Evolutionary conservation across 2,329 filamentous ascomycete species (phyloP), one percentile per base, ranked within the genome.

Genomic region (Tolypocladium inflatum): DNA sequence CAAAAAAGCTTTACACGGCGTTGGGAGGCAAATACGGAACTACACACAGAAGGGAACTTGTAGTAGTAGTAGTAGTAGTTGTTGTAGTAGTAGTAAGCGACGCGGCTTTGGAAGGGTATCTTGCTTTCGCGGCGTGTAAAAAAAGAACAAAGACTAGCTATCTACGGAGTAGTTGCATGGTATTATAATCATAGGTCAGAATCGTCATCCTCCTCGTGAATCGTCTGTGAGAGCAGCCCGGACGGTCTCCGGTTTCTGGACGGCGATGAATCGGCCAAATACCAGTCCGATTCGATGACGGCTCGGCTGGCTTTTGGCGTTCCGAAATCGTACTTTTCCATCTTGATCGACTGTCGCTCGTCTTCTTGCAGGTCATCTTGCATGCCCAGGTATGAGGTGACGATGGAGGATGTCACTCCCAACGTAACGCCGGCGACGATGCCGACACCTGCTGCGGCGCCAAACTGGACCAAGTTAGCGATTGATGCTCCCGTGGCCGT

Each of bases 171-270:
- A 13, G 30, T 33, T 15, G 48, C 17, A 19, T 21, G 19, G 30
- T 35, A 13, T 51, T 39, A 35, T 45, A 42, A 19, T 64, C 55
- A 69, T 52, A 64, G 56, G 45, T 79, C 80, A 26, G 79, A 83
- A 67, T 88, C 86, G 55, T 87, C 85, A 68, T 90, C 88, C 68
- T 90, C 86, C 70, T 89, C 88, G 58, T 87, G 79, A 61, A 91
- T 90, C 0, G 84, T 88, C 67, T 88, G 84, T 35, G 80, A 78
- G 50, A 88, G 71, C 21, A 90, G 68, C 1, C 80, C 80, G 55
- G 76, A 73, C 5, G 73, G 73, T 54, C 75, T 71, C 55, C 74
- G 72, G 57, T 76, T 71, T 11, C 74, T 69, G 33, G 70, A 68
- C n/a, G 69, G 67, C 15, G 70, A 64, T 39, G 70, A 66, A 53